Evolutionary conservation across 345 rosid genomes (phyloP).

Genomic region (Dipteronia sinensis): DNA sequence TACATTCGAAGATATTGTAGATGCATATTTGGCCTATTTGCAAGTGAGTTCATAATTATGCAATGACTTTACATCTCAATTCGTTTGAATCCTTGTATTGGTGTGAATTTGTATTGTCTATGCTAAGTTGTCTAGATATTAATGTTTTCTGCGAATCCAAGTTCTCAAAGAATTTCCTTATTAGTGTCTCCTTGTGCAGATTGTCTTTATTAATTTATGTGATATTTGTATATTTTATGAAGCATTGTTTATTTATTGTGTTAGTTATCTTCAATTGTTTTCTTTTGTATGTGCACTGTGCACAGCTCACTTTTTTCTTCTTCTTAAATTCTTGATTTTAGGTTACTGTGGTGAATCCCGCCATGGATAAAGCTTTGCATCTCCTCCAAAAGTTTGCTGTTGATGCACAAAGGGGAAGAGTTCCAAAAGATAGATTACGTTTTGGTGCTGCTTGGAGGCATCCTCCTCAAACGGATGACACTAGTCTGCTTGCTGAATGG

Average conservation of each 20-base stretch:
- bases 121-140: neutral
- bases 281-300: slow-evolving; percentile 1
- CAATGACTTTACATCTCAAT: slow-evolving; percentile 15
- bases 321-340: slow-evolving; percentile 23
- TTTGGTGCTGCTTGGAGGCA: slow-evolving; percentile 98
- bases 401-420: slow-evolving; percentile 65
- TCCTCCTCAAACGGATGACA: slow-evolving; percentile 61
- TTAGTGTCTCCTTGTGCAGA: neutral
- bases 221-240: neutral
- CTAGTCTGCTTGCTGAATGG: slow-evolving; percentile 48
- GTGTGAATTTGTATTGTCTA: neutral
- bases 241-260: neutral
- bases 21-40: slow-evolving; percentile 85
- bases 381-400: slow-evolving; percentile 66
- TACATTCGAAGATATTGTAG: slow-evolving; percentile 83
- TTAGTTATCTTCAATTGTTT: neutral
- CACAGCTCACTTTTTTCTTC: neutral
- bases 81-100: slow-evolving; percentile 4
- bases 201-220: neutral
- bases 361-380: slow-evolving; percentile 77
- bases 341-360: slow-evolving; percentile 89
- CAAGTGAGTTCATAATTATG: slow-evolving; percentile 51
- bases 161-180: neutral
- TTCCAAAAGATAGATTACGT: slow-evolving; percentile 62
- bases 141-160: neutral